phyloP scores from a whole-genome alignment of 2,329 filamentous ascomycete species.

The Pyricularia pennisetigena region DNA sequence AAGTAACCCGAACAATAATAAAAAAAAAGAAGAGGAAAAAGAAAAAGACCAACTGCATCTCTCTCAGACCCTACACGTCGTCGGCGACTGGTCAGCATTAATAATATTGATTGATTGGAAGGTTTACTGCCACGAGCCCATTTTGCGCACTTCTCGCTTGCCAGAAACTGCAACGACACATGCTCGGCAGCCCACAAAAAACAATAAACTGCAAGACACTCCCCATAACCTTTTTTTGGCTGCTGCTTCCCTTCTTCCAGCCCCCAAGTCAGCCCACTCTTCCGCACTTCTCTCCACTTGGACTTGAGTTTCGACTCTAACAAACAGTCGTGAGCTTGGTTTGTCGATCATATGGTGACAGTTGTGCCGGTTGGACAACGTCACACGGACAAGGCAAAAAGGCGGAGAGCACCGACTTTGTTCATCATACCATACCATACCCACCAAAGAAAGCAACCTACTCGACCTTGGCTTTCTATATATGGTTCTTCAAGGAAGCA shows the following conservation, averaged over 20 bases:
- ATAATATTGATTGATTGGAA: neutral
- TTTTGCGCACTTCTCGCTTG: neutral
- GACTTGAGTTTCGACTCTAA: neutral
- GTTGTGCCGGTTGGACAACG: neutral
- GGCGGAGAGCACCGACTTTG: neutral
- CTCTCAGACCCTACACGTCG: neutral
- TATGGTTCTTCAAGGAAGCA: neutral
- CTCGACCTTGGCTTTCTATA: neutral
- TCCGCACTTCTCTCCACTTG: neutral
- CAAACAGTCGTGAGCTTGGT: neutral
- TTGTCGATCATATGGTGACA: neutral
- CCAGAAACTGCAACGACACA: neutral
- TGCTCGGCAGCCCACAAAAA: neutral
- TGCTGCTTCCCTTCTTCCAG: neutral
- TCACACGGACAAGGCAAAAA: neutral
- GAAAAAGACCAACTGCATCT: neutral
- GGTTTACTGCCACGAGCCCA: neutral
- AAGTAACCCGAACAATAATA: too few relatives aligned
- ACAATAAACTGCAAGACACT: neutral
- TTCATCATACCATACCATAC: neutral
- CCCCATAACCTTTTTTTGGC: neutral
- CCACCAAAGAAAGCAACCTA: too few relatives aligned
- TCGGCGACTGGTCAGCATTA: neutral
- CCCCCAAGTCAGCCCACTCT: neutral
- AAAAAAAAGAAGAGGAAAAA: too few relatives aligned